Base-by-base conservation (phyloP, 1,139 yeast genomes). In the Candida sp. region DNA sequence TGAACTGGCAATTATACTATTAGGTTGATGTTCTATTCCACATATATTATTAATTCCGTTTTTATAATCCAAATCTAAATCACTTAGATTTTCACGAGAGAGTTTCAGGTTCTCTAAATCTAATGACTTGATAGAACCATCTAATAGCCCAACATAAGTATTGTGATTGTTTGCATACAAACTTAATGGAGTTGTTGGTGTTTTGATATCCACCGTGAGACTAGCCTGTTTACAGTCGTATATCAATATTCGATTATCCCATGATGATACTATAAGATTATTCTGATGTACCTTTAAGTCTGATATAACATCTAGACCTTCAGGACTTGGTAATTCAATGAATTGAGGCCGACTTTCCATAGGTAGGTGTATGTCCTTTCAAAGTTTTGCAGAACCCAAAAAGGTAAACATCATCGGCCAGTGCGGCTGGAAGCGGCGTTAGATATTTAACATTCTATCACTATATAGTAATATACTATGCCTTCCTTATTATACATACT, bases 1-100 rank as follows among this genome's bases (percentile, higher is more conserved):
- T 0, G 85, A 72, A 1, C 84, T 82, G 2, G 82, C 70, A 1
- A 77, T 61, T 4, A 79, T 50, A 7, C 67, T 49, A 39, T 64
- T 55, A 22, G 63, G 51, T 50, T 57, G 49, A 53, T 53, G 49
- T 54, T 51, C 48, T 52, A 70, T 42, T 4, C 41, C 43, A 4
- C 56, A 45, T 43, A 68, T 47, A 45, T 63, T 60, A 48, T 64
- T 68, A 35, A 70, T 56, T 0, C 75, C 75, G 25, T 48, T 44
- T 33, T 56, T 50, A 23, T 49, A 53, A 4, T 53, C 54, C 5
- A 43, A 50, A 22, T 36, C 34, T 12, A 42, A 33, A 21, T 45
- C 42, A 6, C 46, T 45, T 21, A 52, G 43, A 23, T 48, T 45
- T 12, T 55, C 54, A n/a, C 46, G 43, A 11, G 50, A 38, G 33